phyloP scores from a whole-genome alignment of 192 early-diverging fungal species.

The Coemansia sp. region DNA sequence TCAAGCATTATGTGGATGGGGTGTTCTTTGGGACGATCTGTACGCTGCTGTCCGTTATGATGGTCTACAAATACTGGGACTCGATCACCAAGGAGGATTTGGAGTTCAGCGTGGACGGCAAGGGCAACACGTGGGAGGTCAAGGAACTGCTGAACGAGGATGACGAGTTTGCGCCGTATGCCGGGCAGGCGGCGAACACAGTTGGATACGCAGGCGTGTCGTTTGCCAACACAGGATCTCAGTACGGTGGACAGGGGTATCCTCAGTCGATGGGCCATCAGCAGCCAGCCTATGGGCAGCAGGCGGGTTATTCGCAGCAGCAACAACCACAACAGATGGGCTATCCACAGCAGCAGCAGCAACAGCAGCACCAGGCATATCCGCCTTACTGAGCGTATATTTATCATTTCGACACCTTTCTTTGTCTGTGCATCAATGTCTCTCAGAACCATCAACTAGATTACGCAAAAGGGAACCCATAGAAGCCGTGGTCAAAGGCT shows the following conservation, averaged over 20 bases:
- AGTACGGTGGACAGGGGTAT: slow-evolving; percentile 41
- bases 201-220: slow-evolving; percentile 49
- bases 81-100: slow-evolving; percentile 98
- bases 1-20: slow-evolving; percentile 96
- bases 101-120: slow-evolving; percentile 81
- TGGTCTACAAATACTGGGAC: slow-evolving; percentile 99
- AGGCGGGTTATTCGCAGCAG: slow-evolving; percentile 18
- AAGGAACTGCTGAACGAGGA: slow-evolving; percentile 64
- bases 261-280: slow-evolving; percentile 17
- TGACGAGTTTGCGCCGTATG: slow-evolving; percentile 54
- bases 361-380: slow-evolving; percentile 27
- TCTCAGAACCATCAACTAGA: background rate
- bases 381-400: slow-evolving; percentile 30
- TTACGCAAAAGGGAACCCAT: background rate
- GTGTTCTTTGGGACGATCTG: slow-evolving; percentile 94
- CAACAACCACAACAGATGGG: slow-evolving; percentile 9
- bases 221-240: slow-evolving; percentile 49
- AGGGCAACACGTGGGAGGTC: slow-evolving; percentile 80
- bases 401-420: slow-evolving; percentile 10
- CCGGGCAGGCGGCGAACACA: slow-evolving; percentile 50
- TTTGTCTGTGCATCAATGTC: slow-evolving; percentile 2
- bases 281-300: slow-evolving; percentile 23
- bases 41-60: slow-evolving; percentile 92
- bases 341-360: slow-evolving; percentile 16
- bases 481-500: background rate